Evolutionary conservation across 805 yeast genomes (phyloP).

Genomic region (Scheffersomyces spartinae): DNA sequence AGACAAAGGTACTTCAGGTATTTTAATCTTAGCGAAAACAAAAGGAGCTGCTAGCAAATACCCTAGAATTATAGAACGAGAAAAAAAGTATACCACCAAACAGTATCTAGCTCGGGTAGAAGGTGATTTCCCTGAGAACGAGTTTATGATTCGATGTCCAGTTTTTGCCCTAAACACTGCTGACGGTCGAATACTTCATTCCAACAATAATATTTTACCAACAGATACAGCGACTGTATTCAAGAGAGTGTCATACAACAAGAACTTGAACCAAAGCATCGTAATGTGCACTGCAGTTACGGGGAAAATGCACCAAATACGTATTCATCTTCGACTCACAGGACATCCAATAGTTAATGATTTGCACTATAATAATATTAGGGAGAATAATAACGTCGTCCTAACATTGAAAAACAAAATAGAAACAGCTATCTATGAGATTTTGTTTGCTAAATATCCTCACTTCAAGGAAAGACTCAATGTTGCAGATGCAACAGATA

Average conservation of each 20-base stretch:
- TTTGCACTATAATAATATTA: too few relatives aligned
- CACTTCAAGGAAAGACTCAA: too few relatives aligned
- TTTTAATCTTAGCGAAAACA: slow-evolving; percentile 31
- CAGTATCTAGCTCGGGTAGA: slow-evolving; percentile 34
- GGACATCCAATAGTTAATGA: slow-evolving; percentile 26
- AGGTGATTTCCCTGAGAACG: slow-evolving; percentile 27
- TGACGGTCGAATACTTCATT: neutral
- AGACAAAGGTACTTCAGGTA: slow-evolving; percentile 42
- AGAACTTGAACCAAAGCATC: slow-evolving; percentile 23
- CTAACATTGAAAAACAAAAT: too few relatives aligned
- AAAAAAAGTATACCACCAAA: slow-evolving; percentile 20
- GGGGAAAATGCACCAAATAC: slow-evolving; percentile 47
- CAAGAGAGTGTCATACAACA: slow-evolving; percentile 16
- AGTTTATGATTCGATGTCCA: slow-evolving; percentile 25
- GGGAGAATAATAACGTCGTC: too few relatives aligned
- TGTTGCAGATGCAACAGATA: too few relatives aligned
- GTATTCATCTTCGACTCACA: slow-evolving; percentile 41
- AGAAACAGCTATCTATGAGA: too few relatives aligned
- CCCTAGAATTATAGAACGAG: slow-evolving; percentile 18
- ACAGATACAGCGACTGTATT: slow-evolving; percentile 23
- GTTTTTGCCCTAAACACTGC: slow-evolving; percentile 21
- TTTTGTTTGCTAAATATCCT: too few relatives aligned
- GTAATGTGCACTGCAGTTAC: slow-evolving; percentile 39
- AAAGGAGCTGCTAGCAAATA: slow-evolving; percentile 17
- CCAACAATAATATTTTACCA: slow-evolving; percentile 9